Conservation (phyloP, 495 filamentous ascomycete genomes). For the Neurospora sublineolata region DNA sequence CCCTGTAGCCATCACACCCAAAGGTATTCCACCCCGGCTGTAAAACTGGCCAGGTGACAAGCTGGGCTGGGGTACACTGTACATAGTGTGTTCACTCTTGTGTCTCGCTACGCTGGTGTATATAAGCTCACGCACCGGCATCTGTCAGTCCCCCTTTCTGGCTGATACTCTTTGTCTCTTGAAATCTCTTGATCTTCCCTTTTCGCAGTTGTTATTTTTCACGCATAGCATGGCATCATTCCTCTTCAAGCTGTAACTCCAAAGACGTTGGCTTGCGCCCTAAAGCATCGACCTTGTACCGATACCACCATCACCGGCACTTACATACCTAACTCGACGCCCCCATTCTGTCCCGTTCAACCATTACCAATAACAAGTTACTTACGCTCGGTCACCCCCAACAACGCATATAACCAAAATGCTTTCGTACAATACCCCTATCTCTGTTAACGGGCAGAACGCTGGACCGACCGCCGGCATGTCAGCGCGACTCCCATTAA, state of each 20-base stretch:
- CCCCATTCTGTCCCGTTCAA: not conserved
- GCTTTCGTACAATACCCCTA: constrained; percentile 32
- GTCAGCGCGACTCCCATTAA: constrained; percentile 19
- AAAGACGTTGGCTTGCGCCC: not conserved
- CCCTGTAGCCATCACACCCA: not conserved
- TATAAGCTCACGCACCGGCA: not conserved
- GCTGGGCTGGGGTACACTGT: not conserved
- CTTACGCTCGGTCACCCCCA: not conserved
- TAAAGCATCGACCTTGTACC: not conserved
- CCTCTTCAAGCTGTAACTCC: not conserved
- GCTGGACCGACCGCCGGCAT: constrained; percentile 21
- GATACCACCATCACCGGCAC: not conserved
- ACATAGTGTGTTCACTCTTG: not conserved
- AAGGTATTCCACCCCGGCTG: not conserved
- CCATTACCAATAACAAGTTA: not conserved
- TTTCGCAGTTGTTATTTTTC: not conserved
- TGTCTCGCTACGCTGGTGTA: not conserved
- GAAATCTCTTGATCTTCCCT: not conserved
- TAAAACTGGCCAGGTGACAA: not conserved
- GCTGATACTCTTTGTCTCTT: not conserved
- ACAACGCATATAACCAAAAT: constrained; percentile 13
- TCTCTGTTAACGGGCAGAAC: constrained; percentile 25
- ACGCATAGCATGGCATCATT: not conserved
- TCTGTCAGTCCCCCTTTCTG: not conserved
- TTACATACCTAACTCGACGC: not conserved